Conservation (phyloP, 1,139 yeast genomes). For the Kodamaea fungicola region DNA sequence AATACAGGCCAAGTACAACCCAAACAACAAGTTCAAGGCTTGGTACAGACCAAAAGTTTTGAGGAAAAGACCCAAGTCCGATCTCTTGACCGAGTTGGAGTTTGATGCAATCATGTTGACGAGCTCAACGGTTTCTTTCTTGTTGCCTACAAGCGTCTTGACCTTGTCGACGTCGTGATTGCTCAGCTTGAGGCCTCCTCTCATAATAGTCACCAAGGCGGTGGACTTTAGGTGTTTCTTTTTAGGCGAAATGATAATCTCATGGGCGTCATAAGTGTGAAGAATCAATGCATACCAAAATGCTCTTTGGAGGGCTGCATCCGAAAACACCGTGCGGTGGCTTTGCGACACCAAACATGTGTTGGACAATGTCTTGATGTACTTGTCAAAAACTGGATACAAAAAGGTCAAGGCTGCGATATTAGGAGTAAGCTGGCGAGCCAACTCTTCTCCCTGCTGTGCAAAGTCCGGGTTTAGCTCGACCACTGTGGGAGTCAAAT, state of each 20-base stretch:
- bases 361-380: slow-evolving; percentile 5
- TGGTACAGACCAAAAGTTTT: slow-evolving; percentile 53
- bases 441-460: slow-evolving; percentile 8
- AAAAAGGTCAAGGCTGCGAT: slow-evolving; percentile 19
- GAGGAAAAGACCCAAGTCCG: slow-evolving; percentile 59
- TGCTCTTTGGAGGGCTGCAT: slow-evolving; percentile 21
- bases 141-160: slow-evolving; percentile 30
- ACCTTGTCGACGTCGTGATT: slow-evolving; percentile 53
- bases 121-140: slow-evolving; percentile 13
- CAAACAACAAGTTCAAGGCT: slow-evolving; percentile 37
- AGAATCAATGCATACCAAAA: slow-evolving; percentile 50
- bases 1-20: slow-evolving; percentile 29
- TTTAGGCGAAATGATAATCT: slow-evolving; percentile 26
- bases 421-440: slow-evolving; percentile 12
- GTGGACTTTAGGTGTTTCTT: slow-evolving; percentile 35
- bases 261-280: slow-evolving; percentile 39
- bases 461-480: slow-evolving; percentile 14
- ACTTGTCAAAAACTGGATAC: slow-evolving; percentile 18
- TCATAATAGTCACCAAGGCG: slow-evolving; percentile 22
- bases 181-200: slow-evolving; percentile 71
- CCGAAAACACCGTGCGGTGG: slow-evolving; percentile 9
- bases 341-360: slow-evolving; percentile 7
- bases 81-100: slow-evolving; percentile 36
- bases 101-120: slow-evolving; percentile 17
- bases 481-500: slow-evolving; percentile 18